Percentiles rank a stretch among this genome's conserved stretches.
These are phyloP conservation scores for Globisporangium heterothallicum DNA, from an alignment of 352 stramenopile species.

Conservation along the genomic window DNA sequence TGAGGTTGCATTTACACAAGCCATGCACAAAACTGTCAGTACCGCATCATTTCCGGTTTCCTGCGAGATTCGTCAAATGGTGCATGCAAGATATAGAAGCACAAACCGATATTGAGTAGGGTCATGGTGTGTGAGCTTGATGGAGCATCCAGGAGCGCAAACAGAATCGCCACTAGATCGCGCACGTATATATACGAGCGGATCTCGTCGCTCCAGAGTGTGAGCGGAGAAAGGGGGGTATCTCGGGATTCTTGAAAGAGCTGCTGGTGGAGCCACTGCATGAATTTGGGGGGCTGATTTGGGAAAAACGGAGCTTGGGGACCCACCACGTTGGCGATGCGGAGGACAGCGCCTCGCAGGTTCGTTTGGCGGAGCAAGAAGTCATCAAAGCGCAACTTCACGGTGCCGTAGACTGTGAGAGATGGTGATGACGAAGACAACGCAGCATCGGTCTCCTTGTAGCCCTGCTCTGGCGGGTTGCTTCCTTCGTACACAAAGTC, in stretches of 20 bases:
- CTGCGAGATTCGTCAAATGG: too few relatives aligned
- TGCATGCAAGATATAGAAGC: not conserved
- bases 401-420: conserved; percentile 38
- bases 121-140: not conserved
- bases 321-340: conserved; percentile 62
- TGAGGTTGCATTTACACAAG: too few relatives aligned
- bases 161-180: conserved; percentile 39
- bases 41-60: too few relatives aligned
- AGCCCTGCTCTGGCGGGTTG: conserved; percentile 17
- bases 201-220: conserved; percentile 59
- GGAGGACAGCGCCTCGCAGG: conserved; percentile 25
- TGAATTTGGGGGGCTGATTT: conserved; percentile 44
- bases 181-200: conserved; percentile 54
- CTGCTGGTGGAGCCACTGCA: conserved; percentile 52
- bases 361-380: conserved; percentile 17
- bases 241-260: conserved; percentile 19
- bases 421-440: conserved; percentile 1
- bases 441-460: conserved; percentile 27
- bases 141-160: conserved; percentile 17
- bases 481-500: conserved; percentile 63
- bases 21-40: not conserved
- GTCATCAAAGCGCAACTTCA: conserved; percentile 51
- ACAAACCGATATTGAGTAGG: conserved; percentile 52
- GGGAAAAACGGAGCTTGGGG: conserved; percentile 31
- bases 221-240: conserved; percentile 14